Base-by-base conservation (phyloP, 768 basidiomycete species). In the Naganishia vaughanmartiniae region DNA sequence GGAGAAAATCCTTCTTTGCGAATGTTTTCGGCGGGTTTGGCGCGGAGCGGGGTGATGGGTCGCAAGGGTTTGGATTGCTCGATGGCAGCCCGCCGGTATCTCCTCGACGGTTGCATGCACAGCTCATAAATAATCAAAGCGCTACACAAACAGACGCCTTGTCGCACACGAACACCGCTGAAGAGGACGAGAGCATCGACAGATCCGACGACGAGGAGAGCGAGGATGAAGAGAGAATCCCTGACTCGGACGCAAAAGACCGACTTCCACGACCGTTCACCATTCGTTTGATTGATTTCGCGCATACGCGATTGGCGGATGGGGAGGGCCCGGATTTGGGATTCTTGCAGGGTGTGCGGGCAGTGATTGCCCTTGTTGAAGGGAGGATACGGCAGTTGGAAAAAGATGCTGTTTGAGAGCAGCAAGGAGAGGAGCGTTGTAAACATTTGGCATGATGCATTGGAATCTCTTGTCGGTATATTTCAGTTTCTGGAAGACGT, bases 241-340 rank as follows among this genome's bases (percentile, higher is more conserved):
- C 34, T 54, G 54, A 71, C 63, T 6, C 30, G 63, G 51, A 71
- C 42, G 66, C 48, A 54, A n/a, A 66, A 67, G 60, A 75, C 24
- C 56, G 73, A 57, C 54, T 42, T 67, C 85, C 83, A 36, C 84
- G 84, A 21, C 85, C 87, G 36, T 89, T 86, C 72, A 83, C 84
- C 17, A 84, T 96, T 71, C 89, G 89, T 73, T 82, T 96, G 73
- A 97, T 98, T 74, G 95, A 99, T 83, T 97, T 99, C 79, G 94
- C 93, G 9, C 95, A 98, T 80, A 89, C 93, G 1, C 83, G 85
- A 28, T 72, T 90, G 15, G 84, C 81, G 9, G 85, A 87, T 0
- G 91, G 89, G 0, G 75, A 87, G 74, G 94, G 93, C 4, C 87
- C 88, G 1, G 94, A 97, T 78, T 81, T 85, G 46, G 90, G 95